A percentile compares a stretch with the other conserved stretches of the same genome.
These are phyloP conservation scores for Ajuga chamaepitys DNA, from an alignment of 257 asterid species.

Conservation along the genomic window DNA sequence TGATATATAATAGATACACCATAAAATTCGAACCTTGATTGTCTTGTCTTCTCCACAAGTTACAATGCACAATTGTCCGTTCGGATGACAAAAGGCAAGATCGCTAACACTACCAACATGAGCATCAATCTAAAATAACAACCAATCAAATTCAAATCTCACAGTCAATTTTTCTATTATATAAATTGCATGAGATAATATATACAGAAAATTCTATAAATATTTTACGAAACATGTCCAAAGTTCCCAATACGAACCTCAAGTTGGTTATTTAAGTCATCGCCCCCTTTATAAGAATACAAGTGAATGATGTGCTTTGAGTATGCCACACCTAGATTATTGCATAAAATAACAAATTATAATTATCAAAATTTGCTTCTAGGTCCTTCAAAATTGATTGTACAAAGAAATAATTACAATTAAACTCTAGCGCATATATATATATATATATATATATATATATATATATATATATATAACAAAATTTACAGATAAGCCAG, in stretches of 20 bases:
- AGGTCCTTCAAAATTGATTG: neutral
- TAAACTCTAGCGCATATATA: neutral
- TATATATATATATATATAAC: neutral
- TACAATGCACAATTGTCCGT: conserved; percentile 40
- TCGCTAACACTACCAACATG: conserved; percentile 55
- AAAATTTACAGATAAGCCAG: neutral
- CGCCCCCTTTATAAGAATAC: conserved; percentile 35
- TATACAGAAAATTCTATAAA: neutral
- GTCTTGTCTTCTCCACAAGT: conserved; percentile 74
- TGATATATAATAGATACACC: neutral
- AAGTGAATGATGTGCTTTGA: conserved; percentile 69
- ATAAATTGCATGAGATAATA: neutral
- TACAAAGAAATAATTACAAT: neutral
- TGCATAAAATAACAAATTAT: neutral
- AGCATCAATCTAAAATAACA: conserved; percentile 54
- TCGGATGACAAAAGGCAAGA: conserved; percentile 51
- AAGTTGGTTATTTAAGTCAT: conserved; percentile 41
- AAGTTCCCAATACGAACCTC: conserved; percentile 42
- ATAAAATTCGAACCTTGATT: conserved; percentile 40
- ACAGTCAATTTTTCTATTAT: neutral
- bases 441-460: no score
- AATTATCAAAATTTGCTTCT: neutral
- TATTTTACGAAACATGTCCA: neutral
- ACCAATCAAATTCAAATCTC: neutral
- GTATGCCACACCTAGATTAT: conserved; percentile 60